Base-by-base conservation (phyloP, 1,284 basidiomycete genomes). In the Ganoderma boninense region DNA sequence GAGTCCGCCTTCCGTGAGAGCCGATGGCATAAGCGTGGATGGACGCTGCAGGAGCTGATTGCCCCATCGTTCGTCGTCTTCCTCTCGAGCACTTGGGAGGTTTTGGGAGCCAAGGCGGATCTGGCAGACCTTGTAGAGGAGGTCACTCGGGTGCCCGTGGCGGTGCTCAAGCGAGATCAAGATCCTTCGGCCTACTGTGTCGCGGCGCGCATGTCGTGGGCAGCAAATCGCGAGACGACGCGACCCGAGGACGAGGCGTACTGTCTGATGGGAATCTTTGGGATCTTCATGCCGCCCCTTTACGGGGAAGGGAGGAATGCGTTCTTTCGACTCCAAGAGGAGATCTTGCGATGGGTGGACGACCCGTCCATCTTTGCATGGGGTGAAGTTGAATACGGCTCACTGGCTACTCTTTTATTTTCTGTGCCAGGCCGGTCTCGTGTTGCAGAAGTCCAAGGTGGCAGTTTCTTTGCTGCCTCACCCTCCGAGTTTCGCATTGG, bases 31-130 rank as follows among this genome's bases (percentile, higher is more conserved):
- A 32, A n/a, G 16, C 59, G 59, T 32, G 59, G 59, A 38, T 60
- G 59, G 59, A 60, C 59, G 35, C 60, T 62, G 18, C 60, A 62
- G 60, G 60, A 62, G 38, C 40, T 62, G 40, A 62, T 62, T 40
- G 60, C 60, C 7, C 60, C 60, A 2, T 11, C 8, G 20, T 18
- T 62, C 40, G 26, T 62, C 13, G 4, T 62, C 26, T 43, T 62
- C n/a, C 13, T 62, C 29, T 60, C 59, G 1, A 5, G 38, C n/a
- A 23, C 32, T 2, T 60, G 59, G 59, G 35, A 60, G 7, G 0
- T 10, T 18, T 38, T 60, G 20, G 59, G 59, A 1, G 16, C 32
- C 20, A 60, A 60, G n/a, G n/a, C n/a, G 20, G 59, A 40, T 10
- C 59, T 60, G 10, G 59, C 32, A 1, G 11, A 4, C 29, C 8